Evolutionary conservation across 2,329 filamentous ascomycete species (phyloP), one percentile per base, ranked within the genome.

Genomic region (Pseudogymnoascus sp.): DNA sequence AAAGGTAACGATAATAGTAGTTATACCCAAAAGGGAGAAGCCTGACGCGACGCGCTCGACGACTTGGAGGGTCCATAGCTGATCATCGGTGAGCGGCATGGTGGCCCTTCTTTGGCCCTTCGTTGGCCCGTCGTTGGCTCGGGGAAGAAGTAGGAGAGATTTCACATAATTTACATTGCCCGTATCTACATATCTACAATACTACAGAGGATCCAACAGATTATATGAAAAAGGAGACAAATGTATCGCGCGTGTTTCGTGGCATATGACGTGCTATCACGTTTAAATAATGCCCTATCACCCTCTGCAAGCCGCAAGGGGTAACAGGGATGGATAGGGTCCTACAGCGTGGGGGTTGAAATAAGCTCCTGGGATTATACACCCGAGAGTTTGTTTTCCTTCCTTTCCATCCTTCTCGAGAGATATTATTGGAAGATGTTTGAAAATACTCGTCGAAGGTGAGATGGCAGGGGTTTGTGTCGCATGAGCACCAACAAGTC

Each of bases 1-100:
- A 70, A 92, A 93, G 1, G 88, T 91, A 63, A 78, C 69, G 62
- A 93, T 85, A 70, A 91, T 88, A 71, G 92, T 84, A 34, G 87
- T 69, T 42, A 86, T 88, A 63, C 88, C 89, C 1, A 88, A 62
- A 1, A 93, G 73, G 1, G 89, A 93, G 53, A 91, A 75, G 11
- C 86, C 80, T 1, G 89, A 92, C 70, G 86, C 85, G 14, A 82
- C 77, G 46, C 89, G 82, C 73, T 90, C 88, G 60, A 88, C 82
- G 65, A 82, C 75, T 66, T 79, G 83, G 66, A 91, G 80, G 61
- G 81, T 79, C 59, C 76, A 70, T 60, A 86, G 75, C 69, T 84
- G 77, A n/a, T 53, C 23, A 14, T 62, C 34, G 2, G 64, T 60
- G 49, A 64, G 62, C 12, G 60, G 62, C 63, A 64, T 65, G 14